Conservation (phyloP, 164 flowering plant genomes). For the Saururus chinensis region DNA sequence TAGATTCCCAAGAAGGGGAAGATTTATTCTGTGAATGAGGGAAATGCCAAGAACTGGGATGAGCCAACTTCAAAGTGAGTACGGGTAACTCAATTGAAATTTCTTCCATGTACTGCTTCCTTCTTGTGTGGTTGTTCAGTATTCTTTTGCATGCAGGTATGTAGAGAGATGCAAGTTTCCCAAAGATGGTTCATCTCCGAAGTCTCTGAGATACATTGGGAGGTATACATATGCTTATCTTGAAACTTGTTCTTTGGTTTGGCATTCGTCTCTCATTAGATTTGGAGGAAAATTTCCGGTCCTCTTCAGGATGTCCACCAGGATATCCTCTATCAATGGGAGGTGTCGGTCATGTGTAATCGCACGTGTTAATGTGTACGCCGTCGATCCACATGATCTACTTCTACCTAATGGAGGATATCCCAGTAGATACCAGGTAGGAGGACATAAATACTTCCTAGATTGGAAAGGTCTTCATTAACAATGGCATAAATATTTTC, state of each 20-base stretch:
- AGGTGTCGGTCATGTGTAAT: too few relatives aligned
- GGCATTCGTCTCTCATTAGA: not conserved
- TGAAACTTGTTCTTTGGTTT: too few relatives aligned
- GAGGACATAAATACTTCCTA: not conserved
- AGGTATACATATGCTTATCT: constrained; percentile 33
- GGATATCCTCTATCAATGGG: too few relatives aligned
- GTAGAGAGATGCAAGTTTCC: constrained; percentile 94
- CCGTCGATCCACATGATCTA: too few relatives aligned
- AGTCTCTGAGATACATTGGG: constrained; percentile 92
- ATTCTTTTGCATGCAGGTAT: constrained; percentile 33
- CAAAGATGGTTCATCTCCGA: constrained; percentile 69
- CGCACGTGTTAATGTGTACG: too few relatives aligned
- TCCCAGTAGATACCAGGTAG: too few relatives aligned
- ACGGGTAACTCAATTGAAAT: constrained; percentile 9
- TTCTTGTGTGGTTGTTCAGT: not conserved
- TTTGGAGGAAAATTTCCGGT: too few relatives aligned
- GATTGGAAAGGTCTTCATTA: not conserved
- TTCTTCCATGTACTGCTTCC: not conserved
- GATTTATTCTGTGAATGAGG: constrained; percentile 97
- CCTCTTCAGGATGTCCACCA: too few relatives aligned
- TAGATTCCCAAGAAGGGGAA: constrained; percentile 97
- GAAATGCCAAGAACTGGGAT: constrained; percentile 98
- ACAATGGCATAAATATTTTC: constrained; percentile 2
- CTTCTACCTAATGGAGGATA: too few relatives aligned
- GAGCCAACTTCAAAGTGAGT: constrained; percentile 86